Conservation (phyloP, 371 early-diverging fungal species). For the Zychaea mexicana region DNA sequence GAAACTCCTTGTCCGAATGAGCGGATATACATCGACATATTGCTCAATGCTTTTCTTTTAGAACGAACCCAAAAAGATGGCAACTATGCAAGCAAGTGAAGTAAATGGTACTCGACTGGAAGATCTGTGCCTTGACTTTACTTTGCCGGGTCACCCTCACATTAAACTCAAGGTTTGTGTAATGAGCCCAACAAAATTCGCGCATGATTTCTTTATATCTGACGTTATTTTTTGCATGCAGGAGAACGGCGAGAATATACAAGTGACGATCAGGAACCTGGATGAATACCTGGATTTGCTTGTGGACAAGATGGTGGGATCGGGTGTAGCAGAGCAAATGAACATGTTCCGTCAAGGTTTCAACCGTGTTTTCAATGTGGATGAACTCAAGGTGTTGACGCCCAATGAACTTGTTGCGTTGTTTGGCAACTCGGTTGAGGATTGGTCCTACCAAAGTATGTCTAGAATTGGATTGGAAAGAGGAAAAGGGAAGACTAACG, state of each 20-base stretch:
- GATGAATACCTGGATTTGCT: constrained; percentile 72
- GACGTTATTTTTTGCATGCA: constrained; percentile 17
- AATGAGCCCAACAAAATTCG: background rate
- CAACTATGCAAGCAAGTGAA: constrained; percentile 40
- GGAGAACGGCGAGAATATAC: constrained; percentile 62
- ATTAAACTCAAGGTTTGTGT: constrained; percentile 57
- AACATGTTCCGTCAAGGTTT: constrained; percentile 82
- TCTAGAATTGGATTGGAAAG: background rate
- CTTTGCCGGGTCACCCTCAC: constrained; percentile 74
- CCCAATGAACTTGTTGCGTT: constrained; percentile 71
- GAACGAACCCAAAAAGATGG: constrained; percentile 30
- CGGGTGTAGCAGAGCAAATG: constrained; percentile 70
- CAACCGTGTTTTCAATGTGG: constrained; percentile 68
- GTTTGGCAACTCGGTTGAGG: constrained; percentile 70
- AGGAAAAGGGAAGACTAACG: background rate
- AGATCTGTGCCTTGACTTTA: constrained; percentile 81
- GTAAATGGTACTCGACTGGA: constrained; percentile 60
- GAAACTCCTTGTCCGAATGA: too few relatives aligned
- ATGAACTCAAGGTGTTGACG: constrained; percentile 68
- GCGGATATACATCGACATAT: background rate
- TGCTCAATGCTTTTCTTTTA: constrained; percentile 5
- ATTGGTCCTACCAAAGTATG: constrained; percentile 74
- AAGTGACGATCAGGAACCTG: constrained; percentile 76
- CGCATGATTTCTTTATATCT: background rate
- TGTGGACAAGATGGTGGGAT: constrained; percentile 63